Evolutionary conservation across 192 early-diverging fungal species (phyloP).

Genomic region (Mortierella hygrophila): DNA sequence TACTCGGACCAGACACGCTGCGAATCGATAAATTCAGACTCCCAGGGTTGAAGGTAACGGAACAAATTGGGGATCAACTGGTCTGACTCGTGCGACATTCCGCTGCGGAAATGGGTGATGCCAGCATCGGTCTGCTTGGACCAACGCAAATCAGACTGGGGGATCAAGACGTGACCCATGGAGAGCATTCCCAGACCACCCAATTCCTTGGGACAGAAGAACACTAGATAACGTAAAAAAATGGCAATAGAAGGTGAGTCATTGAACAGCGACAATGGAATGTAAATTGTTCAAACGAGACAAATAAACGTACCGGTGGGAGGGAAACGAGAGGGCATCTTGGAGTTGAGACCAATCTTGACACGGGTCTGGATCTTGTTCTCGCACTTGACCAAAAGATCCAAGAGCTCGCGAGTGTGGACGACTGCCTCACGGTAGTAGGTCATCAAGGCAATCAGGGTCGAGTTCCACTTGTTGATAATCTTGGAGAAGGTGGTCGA

Average conservation of each 20-base stretch:
- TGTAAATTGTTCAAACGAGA: conserved; percentile 41
- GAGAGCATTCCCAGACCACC: conserved; percentile 99
- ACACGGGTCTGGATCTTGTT: conserved; percentile 99
- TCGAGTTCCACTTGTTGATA: conserved; percentile 95
- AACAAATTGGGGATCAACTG: conserved; percentile 98
- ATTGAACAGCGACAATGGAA: background rate
- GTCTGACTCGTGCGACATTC: conserved; percentile 98
- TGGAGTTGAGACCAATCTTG: conserved; percentile 99
- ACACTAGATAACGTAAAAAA: conserved; percentile 25
- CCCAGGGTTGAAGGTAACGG: conserved; percentile 98
- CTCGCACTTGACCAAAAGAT: conserved; percentile 97
- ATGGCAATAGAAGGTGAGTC: background rate
- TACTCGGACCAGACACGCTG: conserved; percentile 99
- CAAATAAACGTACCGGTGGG: conserved; percentile 82
- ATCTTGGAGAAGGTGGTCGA: conserved; percentile 99
- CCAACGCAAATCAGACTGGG: conserved; percentile 97
- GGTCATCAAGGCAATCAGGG: conserved; percentile 96
- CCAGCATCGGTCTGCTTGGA: conserved; percentile 96
- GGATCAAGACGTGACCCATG: conserved; percentile 99
- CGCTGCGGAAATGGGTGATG: conserved; percentile 97
- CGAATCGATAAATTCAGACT: conserved; percentile 98
- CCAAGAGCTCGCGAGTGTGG: conserved; percentile 95
- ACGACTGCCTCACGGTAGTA: conserved; percentile 99
- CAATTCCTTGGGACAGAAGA: conserved; percentile 90
- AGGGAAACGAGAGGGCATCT: conserved; percentile 98